phyloP scores from a whole-genome alignment of 805 yeast genomes.

The Dipodascus albidus region DNA sequence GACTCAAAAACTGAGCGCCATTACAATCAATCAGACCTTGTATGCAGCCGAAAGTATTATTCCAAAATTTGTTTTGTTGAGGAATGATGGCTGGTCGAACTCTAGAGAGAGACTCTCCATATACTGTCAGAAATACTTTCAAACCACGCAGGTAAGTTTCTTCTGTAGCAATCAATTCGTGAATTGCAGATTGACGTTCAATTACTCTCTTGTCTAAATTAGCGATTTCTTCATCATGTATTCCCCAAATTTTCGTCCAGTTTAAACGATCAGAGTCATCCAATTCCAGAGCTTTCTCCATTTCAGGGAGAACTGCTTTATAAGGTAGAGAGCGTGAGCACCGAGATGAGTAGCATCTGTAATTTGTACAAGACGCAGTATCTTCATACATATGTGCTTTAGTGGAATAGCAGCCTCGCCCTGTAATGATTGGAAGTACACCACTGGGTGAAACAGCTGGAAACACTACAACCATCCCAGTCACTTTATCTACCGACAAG shows the following conservation, averaged over 20 bases:
- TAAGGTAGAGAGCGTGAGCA: conserved; percentile 16
- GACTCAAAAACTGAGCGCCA: conserved; percentile 40
- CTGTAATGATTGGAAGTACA: conserved; percentile 24
- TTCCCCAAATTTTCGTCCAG: conserved; percentile 19
- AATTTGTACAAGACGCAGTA: conserved; percentile 3
- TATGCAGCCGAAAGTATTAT: conserved; percentile 47
- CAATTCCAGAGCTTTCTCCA: conserved; percentile 13
- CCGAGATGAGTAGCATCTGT: conserved; percentile 22
- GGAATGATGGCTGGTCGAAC: conserved; percentile 35
- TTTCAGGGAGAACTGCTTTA: conserved; percentile 6
- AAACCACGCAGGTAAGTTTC: conserved; percentile 61
- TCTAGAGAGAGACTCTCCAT: conserved; percentile 33
- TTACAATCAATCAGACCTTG: conserved; percentile 46
- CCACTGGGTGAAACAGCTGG: conserved; percentile 15
- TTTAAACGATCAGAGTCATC: conserved; percentile 12
- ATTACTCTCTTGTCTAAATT: conserved; percentile 29
- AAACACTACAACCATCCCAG: conserved; percentile 5
- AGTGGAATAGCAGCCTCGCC: conserved; percentile 25
- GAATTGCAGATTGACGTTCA: conserved; percentile 63
- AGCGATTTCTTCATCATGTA: conserved; percentile 14
- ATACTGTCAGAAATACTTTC: conserved; percentile 47
- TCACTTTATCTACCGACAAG: conserved; percentile 9
- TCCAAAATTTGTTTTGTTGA: conserved; percentile 43
- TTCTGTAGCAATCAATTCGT: conserved; percentile 63
- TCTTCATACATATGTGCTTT: conserved; percentile 7